Percentiles rank a stretch among this genome's conserved stretches.
phyloP scores from a whole-genome alignment of 2,329 filamentous ascomycete genomes.

The Colletotrichum tofieldiae region DNA sequence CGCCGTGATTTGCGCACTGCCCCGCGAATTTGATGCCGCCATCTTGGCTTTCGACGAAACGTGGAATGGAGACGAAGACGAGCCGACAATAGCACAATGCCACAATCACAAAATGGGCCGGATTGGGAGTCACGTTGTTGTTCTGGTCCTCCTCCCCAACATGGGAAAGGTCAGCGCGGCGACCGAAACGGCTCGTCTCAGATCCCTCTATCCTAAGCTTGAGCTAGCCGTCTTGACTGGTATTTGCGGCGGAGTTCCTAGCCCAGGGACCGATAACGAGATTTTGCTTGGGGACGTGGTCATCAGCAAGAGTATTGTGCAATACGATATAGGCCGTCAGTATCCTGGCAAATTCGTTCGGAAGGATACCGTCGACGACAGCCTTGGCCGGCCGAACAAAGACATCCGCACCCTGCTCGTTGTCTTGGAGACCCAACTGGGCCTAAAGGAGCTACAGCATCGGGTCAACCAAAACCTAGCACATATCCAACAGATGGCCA shows the following conservation, averaged over 20 bases:
- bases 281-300: slow-evolving; percentile 53
- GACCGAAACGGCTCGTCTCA: slow-evolving; percentile 47
- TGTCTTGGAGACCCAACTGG: slow-evolving; percentile 42
- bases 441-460: slow-evolving; percentile 34
- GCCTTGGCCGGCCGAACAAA: slow-evolving; percentile 37
- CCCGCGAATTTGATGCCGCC: slow-evolving; percentile 51
- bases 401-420: slow-evolving; percentile 49
- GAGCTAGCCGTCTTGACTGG: slow-evolving; percentile 48
- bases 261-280: slow-evolving; percentile 21
- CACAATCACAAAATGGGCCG: slow-evolving; percentile 48
- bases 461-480: slow-evolving; percentile 36
- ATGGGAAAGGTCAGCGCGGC: slow-evolving; percentile 51
- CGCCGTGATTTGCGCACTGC: slow-evolving; percentile 55
- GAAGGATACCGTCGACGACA: slow-evolving; percentile 43
- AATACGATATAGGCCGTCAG: slow-evolving; percentile 46
- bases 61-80: slow-evolving; percentile 47
- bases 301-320: slow-evolving; percentile 46
- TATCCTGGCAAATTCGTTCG: slow-evolving; percentile 42
- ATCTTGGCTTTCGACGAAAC: slow-evolving; percentile 48
- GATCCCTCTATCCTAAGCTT: slow-evolving; percentile 52
- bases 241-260: slow-evolving; percentile 47
- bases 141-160: slow-evolving; percentile 48
- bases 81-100: slow-evolving; percentile 37
- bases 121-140: slow-evolving; percentile 49
- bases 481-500: slow-evolving; percentile 42